Base-by-base conservation (phyloP, 2,329 filamentous ascomycete genomes). In the Biscogniauxia marginata region DNA sequence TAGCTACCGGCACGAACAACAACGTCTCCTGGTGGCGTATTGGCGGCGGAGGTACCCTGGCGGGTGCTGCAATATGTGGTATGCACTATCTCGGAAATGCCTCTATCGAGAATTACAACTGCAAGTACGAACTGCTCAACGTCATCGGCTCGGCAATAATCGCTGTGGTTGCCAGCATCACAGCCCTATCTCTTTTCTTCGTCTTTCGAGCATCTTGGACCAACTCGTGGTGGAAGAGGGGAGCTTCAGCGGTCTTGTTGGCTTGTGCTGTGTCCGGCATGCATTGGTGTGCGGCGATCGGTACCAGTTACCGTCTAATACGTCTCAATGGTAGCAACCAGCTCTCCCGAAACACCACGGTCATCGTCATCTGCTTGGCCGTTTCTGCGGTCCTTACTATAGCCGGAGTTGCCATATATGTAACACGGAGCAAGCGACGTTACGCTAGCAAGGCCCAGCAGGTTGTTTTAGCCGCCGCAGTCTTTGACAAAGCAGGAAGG, bases 1-100 rank as follows among this genome's bases (percentile, higher is more conserved):
- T 87, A 57, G 80, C 86, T 30, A 84, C 89, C 46, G 90, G 85
- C 5, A 79, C 81, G 23, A 81, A 81, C 63, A 82, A 83, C 59
- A 75, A 71, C 23, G 78, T 87, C 13, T 81, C 79, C 18, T 82
- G 82, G 73, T 73, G 80, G 71, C 82, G 86, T 46, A 79, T 89
- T 9, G 67, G 80, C 7, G 67, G 84, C 4, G 87, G 88, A 7
- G 90, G 91, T 6, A 67, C 84, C 1, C 78, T 93, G 46, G 88
- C 88, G 1, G 91, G 91, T 13, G 78, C 85, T 4, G 87, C 90
- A 20, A 87, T 95, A 50, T 91, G 88, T 57, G 89, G 88, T 25
- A 95, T 96, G 91, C 90, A 96, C 71, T 96, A 95, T 66, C 77
- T 93, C 18, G 90, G 90, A n/a, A 92, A 96, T 68, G 83, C 88